A percentile compares a stretch with the other conserved stretches of the same genome.
These are phyloP conservation scores for Solanum sitiens DNA, from an alignment of 257 asterid species.

Conservation along the genomic window DNA sequence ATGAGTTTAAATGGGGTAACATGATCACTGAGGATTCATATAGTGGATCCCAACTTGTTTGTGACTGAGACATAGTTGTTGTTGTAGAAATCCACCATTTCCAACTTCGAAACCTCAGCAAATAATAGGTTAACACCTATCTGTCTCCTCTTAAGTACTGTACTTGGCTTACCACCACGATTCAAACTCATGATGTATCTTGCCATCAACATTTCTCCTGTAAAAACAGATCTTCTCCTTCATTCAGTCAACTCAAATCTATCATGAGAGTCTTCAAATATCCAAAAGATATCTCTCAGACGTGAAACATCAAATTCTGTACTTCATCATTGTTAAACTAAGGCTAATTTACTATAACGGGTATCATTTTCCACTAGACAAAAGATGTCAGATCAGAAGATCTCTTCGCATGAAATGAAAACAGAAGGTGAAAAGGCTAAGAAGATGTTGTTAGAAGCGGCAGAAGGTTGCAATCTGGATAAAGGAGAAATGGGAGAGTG, in stretches of 20 bases:
- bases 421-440: neutral
- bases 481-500: neutral
- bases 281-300: neutral
- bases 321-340: neutral
- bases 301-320: neutral
- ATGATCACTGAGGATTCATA: neutral
- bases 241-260: neutral
- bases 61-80: neutral
- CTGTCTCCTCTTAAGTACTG: neutral
- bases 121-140: neutral
- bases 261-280: neutral
- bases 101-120: neutral
- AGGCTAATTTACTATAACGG: neutral
- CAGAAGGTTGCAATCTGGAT: neutral
- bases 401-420: neutral
- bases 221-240: neutral
- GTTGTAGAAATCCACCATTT: neutral
- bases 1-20: neutral
- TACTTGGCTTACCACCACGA: neutral
- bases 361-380: neutral
- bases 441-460: neutral
- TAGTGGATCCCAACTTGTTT: neutral
- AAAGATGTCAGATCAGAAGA: conserved; percentile 1
- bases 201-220: neutral
- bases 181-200: neutral